phyloP scores from a whole-genome alignment of 352 stramenopile species.

The Bremia lactucae region DNA sequence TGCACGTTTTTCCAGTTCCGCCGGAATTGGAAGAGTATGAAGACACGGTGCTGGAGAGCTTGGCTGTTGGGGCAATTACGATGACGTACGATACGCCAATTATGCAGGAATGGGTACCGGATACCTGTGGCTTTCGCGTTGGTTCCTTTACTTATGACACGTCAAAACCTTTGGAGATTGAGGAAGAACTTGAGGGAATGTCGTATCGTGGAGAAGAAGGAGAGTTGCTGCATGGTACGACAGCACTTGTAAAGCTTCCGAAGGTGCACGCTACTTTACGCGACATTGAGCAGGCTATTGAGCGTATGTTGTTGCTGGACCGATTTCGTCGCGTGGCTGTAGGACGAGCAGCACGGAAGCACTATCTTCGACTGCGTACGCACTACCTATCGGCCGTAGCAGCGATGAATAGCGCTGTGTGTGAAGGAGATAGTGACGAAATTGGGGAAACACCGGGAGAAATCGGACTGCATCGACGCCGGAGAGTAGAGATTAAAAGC shows the following conservation, averaged over 20 bases:
- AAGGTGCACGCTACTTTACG: constrained; percentile 37
- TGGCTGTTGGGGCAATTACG: constrained; percentile 40
- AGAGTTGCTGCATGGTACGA: constrained; percentile 1
- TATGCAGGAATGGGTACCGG: constrained; percentile 65
- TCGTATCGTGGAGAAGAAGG: not conserved
- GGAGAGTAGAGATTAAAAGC: constrained; percentile 45
- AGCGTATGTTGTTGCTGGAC: constrained; percentile 35
- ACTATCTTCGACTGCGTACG: constrained; percentile 52
- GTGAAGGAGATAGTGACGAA: constrained; percentile 48
- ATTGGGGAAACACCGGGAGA: constrained; percentile 35
- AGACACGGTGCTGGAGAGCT: constrained; percentile 41
- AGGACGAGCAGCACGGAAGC: constrained; percentile 38
- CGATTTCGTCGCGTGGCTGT: constrained; percentile 42
- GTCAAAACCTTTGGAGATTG: not conserved
- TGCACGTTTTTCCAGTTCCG: constrained; percentile 58
- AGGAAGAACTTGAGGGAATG: not conserved
- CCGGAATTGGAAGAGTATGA: constrained; percentile 44
- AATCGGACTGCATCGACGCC: constrained; percentile 43
- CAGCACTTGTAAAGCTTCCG: constrained; percentile 24
- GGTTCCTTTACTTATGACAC: constrained; percentile 35
- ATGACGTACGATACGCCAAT: constrained; percentile 60
- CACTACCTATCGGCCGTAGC: constrained; percentile 57
- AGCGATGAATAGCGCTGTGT: constrained; percentile 51
- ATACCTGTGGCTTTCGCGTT: constrained; percentile 40
- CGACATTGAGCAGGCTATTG: constrained; percentile 44